A percentile compares a stretch with the other conserved stretches of the same genome.
These are phyloP conservation scores for Silene uniflora DNA, from an alignment of 148 eudicot genomes.

Conservation along the genomic window DNA sequence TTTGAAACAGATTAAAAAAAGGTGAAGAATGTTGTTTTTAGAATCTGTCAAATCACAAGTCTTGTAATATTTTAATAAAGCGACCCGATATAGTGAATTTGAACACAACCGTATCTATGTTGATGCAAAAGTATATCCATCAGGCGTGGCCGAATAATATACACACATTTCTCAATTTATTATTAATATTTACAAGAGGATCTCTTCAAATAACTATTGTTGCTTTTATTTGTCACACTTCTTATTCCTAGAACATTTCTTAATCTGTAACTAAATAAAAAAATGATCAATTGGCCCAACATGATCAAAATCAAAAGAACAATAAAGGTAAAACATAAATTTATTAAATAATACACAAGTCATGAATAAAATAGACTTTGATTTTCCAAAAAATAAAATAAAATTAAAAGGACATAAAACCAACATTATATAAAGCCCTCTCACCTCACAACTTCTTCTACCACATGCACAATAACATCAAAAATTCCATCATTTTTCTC, in stretches of 20 bases:
- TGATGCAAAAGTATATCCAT: too few species aligned
- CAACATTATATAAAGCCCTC: slow-evolving; percentile 18
- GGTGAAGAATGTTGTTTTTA: too few species aligned
- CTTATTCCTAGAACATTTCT: not conserved
- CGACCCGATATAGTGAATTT: too few species aligned
- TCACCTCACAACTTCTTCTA: not conserved
- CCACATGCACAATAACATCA: not conserved
- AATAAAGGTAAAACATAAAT: not conserved
- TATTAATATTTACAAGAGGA: too few species aligned
- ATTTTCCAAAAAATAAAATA: too few species aligned
- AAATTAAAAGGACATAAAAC: not conserved
- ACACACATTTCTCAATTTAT: too few species aligned
- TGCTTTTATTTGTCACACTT: not conserved
- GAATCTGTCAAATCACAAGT: too few species aligned
- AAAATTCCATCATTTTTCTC: not conserved
- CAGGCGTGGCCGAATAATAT: too few species aligned
- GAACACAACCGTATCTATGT: too few species aligned
- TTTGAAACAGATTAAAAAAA: too few species aligned
- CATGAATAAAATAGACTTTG: not conserved
- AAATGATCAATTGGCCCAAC: not conserved
- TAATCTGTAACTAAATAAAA: not conserved
- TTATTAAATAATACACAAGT: not conserved
- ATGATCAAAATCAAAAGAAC: not conserved
- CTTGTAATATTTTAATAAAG: too few species aligned
- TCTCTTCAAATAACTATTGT: not conserved